These are phyloP conservation scores for Trichoderma asperelloides DNA, from an alignment of 495 filamentous ascomycete species.

Conservation along the genomic window DNA sequence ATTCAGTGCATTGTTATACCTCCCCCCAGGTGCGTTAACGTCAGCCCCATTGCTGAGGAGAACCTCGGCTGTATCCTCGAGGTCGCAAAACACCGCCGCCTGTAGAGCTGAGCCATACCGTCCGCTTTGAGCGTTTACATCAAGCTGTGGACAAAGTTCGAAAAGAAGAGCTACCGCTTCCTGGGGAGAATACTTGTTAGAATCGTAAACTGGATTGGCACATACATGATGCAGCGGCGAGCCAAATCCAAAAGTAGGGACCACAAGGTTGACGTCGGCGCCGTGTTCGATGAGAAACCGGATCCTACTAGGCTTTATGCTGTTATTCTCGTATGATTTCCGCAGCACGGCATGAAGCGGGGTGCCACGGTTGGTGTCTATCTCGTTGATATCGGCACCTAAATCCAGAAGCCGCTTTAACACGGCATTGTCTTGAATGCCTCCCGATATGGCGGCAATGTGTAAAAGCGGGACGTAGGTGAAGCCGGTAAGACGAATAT, in stretches of 20 bases:
- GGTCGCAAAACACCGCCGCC: too few species aligned
- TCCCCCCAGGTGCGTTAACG: background rate
- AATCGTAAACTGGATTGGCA: background rate
- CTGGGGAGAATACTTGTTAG: background rate
- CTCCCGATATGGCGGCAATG: background rate
- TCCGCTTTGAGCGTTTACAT: background rate
- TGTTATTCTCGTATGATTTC: background rate
- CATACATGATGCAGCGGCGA: background rate
- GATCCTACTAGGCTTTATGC: background rate
- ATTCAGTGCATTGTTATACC: background rate
- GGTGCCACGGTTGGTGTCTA: background rate
- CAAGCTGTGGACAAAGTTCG: background rate
- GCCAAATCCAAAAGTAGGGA: background rate
- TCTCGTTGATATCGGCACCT: background rate
- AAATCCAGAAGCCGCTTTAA: background rate
- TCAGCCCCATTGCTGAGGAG: background rate
- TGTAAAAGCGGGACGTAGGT: background rate
- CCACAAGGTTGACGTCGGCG: background rate
- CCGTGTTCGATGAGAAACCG: background rate
- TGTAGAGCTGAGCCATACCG: background rate
- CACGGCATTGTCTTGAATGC: background rate
- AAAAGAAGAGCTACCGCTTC: background rate
- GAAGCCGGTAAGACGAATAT: background rate
- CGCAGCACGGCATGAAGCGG: background rate
- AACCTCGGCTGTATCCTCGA: background rate